A percentile compares a stretch with the other conserved stretches of the same genome.
phyloP scores from a whole-genome alignment of 176 grass and related monocot species.

The Puccinellia tenuiflora region DNA sequence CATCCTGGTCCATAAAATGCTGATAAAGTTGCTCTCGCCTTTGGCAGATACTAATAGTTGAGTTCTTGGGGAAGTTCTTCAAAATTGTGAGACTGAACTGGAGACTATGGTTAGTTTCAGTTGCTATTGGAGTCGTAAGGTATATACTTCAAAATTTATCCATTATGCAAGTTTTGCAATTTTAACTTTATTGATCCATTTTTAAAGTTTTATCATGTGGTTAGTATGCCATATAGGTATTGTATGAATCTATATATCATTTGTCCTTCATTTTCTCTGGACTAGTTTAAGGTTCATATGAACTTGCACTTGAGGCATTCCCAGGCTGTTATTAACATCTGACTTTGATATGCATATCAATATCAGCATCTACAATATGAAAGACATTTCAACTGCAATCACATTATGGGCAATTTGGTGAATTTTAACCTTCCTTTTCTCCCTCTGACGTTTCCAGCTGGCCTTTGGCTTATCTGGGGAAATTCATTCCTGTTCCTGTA shows the following conservation, averaged over 20 bases:
- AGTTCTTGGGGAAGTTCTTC: slow-evolving; percentile 92
- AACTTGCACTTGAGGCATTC: neutral
- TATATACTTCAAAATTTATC: slow-evolving; percentile 23
- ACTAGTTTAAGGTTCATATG: neutral
- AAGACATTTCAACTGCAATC: neutral
- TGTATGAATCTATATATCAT: neutral
- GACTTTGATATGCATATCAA: neutral
- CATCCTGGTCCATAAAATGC: neutral
- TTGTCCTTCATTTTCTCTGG: neutral
- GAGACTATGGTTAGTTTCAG: slow-evolving; percentile 80
- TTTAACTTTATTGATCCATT: neutral
- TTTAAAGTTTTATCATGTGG: neutral
- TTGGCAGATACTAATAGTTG: slow-evolving; percentile 76
- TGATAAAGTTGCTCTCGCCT: neutral
- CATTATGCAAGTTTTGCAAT: neutral
- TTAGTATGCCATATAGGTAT: neutral
- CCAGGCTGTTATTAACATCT: neutral
- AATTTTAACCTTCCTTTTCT: slow-evolving; percentile 8
- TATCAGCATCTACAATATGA: neutral
- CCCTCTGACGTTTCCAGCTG: slow-evolving; percentile 53
- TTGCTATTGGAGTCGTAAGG: slow-evolving; percentile 74
- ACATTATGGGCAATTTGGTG: neutral
- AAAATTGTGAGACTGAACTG: slow-evolving; percentile 82
- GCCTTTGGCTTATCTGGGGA: slow-evolving; percentile 72
- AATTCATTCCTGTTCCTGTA: slow-evolving; percentile 76